Conservation (phyloP, 2,329 filamentous ascomycete genomes). For the Phoma sp. region DNA sequence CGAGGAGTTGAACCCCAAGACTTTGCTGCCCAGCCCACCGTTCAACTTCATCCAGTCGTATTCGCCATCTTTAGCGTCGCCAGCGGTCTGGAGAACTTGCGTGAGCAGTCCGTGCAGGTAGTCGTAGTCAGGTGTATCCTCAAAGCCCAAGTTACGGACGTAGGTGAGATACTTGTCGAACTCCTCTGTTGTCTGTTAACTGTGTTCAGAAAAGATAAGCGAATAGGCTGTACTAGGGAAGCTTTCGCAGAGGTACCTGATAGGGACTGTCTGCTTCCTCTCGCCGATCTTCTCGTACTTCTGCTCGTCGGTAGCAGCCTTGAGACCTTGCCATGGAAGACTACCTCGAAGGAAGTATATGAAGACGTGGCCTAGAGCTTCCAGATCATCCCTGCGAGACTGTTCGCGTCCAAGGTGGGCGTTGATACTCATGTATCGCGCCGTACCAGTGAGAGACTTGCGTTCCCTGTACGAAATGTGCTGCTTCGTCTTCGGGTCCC, state of each 20-base stretch:
- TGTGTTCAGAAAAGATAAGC: not conserved
- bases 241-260: slow-evolving; percentile 95
- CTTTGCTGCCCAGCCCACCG: slow-evolving; percentile 91
- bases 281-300: slow-evolving; percentile 99
- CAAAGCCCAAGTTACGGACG: slow-evolving; percentile 95
- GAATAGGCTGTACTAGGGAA: slow-evolving; percentile 70
- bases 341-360: slow-evolving; percentile 73
- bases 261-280: slow-evolving; percentile 97
- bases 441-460: slow-evolving; percentile 95
- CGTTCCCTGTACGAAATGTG: slow-evolving; percentile 97
- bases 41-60: slow-evolving; percentile 99
- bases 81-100: slow-evolving; percentile 90
- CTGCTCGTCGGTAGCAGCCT: slow-evolving; percentile 81
- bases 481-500: slow-evolving; percentile 98
- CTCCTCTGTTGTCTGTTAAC: slow-evolving; percentile 68
- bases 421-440: slow-evolving; percentile 99
- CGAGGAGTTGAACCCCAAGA: slow-evolving; percentile 71
- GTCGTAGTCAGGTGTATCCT: slow-evolving; percentile 98
- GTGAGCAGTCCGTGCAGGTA: slow-evolving; percentile 97
- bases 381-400: slow-evolving; percentile 92
- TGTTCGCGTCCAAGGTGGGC: slow-evolving; percentile 96
- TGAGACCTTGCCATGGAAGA: slow-evolving; percentile 71
- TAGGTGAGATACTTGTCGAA: slow-evolving; percentile 98
- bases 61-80: slow-evolving; percentile 95
- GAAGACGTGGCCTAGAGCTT: slow-evolving; percentile 77